These are phyloP conservation scores for Echium plantagineum DNA, from an alignment of 257 asterid genomes.

Conservation along the genomic window DNA sequence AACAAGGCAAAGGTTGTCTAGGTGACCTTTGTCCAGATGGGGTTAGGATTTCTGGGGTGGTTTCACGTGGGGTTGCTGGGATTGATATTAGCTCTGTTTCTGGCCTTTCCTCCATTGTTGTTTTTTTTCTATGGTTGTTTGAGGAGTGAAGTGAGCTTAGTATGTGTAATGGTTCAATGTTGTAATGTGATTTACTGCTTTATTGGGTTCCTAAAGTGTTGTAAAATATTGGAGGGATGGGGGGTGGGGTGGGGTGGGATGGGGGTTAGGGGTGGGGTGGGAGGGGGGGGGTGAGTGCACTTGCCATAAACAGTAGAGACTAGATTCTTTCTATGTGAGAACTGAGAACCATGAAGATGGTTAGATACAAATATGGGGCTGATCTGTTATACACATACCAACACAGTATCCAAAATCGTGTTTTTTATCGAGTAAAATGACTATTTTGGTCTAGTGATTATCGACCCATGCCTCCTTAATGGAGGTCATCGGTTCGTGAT, in stretches of 20 bases:
- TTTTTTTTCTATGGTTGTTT: too few relatives aligned
- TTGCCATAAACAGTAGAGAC: neutral
- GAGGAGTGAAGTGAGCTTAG: neutral
- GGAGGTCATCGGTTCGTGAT: too few relatives aligned
- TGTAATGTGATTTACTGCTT: neutral
- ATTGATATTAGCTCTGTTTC: slow-evolving; percentile 92
- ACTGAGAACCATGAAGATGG: neutral
- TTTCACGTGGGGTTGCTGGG: slow-evolving; percentile 97
- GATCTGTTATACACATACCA: too few relatives aligned
- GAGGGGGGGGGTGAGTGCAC: too few relatives aligned
- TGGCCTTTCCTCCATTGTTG: slow-evolving; percentile 73
- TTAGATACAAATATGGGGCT: neutral
- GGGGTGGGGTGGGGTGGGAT: neutral
- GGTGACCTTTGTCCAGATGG: slow-evolving; percentile 93
- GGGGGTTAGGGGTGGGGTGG: too few relatives aligned
- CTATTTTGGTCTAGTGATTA: too few relatives aligned
- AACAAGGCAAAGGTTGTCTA: slow-evolving; percentile 29
- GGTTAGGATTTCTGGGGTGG: slow-evolving; percentile 89
- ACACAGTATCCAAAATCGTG: too few relatives aligned
- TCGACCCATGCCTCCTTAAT: too few relatives aligned
- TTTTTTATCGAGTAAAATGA: too few relatives aligned
- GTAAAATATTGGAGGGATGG: neutral
- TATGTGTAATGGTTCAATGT: neutral
- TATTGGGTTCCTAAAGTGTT: neutral
- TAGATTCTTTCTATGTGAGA: neutral